phyloP scores from a whole-genome alignment of 2,329 filamentous ascomycete species.

The Pseudogymnoascus sp. region DNA sequence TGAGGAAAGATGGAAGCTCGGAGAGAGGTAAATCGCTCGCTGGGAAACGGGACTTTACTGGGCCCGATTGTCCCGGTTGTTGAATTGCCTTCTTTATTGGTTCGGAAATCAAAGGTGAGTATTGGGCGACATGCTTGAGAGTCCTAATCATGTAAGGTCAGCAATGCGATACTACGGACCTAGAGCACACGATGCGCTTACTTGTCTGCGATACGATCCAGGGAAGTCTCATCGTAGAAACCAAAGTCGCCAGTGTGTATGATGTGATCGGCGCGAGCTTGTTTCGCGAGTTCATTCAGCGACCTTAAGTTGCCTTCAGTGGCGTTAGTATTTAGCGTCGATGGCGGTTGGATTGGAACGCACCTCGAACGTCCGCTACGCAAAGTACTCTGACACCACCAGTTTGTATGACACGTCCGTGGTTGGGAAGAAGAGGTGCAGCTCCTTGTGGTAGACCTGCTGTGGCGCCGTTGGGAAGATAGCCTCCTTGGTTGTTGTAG shows the following conservation, averaged over 20 bases:
- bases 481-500: constrained; percentile 32
- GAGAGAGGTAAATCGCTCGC: constrained; percentile 82
- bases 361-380: constrained; percentile 67
- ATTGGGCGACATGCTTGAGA: constrained; percentile 95
- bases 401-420: constrained; percentile 58
- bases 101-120: constrained; percentile 88
- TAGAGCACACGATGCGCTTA: constrained; percentile 38
- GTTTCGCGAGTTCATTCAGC: constrained; percentile 90
- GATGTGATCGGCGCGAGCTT: constrained; percentile 92
- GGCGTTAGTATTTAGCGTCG: constrained; percentile 20
- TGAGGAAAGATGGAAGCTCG: constrained; percentile 82
- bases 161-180: background rate
- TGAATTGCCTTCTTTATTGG: constrained; percentile 61
- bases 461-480: constrained; percentile 56
- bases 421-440: constrained; percentile 59
- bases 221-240: constrained; percentile 93
- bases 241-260: constrained; percentile 98
- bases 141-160: constrained; percentile 52
- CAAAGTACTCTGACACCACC: constrained; percentile 61
- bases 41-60: constrained; percentile 79
- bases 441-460: constrained; percentile 48
- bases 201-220: constrained; percentile 98
- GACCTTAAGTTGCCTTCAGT: constrained; percentile 80
- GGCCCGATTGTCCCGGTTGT: constrained; percentile 57
- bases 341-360: constrained; percentile 19